Conservation (phyloP, 345 rosid species). For the Odontarrhena argentea region DNA sequence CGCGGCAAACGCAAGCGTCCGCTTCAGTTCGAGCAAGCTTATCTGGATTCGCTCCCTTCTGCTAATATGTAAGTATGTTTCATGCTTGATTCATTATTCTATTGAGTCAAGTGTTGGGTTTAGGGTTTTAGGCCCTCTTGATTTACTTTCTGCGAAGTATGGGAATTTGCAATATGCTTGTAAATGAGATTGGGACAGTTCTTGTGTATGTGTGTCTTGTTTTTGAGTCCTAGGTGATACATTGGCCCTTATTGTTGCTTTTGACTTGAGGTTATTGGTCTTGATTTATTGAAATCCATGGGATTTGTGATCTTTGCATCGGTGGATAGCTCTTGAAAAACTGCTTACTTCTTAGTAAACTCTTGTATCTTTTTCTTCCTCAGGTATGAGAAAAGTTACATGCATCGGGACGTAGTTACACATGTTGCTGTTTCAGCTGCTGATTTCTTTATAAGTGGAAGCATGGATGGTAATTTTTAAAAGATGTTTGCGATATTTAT, state of each 20-base stretch:
- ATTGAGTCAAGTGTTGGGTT: slow-evolving; percentile 10
- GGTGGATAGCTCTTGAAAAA: background rate
- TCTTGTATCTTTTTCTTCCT: background rate
- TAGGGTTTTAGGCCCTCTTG: slow-evolving; percentile 27
- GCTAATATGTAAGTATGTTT: slow-evolving; percentile 65
- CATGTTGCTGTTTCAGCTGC: slow-evolving; percentile 93
- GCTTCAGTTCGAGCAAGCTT: slow-evolving; percentile 91
- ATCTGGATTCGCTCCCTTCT: slow-evolving; percentile 83
- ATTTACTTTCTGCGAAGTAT: background rate
- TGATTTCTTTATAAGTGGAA: slow-evolving; percentile 91
- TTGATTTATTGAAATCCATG: background rate
- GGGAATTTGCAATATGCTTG: background rate
- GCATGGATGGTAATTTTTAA: slow-evolving; percentile 69
- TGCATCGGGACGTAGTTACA: slow-evolving; percentile 95
- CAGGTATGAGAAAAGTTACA: slow-evolving; percentile 98
- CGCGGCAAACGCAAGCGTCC: slow-evolving; percentile 80
- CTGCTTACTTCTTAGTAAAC: background rate
- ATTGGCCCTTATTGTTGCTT: background rate
- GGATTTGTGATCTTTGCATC: background rate
- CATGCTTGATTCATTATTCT: background rate
- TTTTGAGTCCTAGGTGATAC: background rate
- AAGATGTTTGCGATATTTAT: background rate
- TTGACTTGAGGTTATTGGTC: background rate
- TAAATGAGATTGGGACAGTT: background rate
- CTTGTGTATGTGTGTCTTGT: background rate